A percentile compares a stretch with the other conserved stretches of the same genome.
phyloP scores from a whole-genome alignment of 2,329 filamentous ascomycete species.

The Helminthosporium solani region DNA sequence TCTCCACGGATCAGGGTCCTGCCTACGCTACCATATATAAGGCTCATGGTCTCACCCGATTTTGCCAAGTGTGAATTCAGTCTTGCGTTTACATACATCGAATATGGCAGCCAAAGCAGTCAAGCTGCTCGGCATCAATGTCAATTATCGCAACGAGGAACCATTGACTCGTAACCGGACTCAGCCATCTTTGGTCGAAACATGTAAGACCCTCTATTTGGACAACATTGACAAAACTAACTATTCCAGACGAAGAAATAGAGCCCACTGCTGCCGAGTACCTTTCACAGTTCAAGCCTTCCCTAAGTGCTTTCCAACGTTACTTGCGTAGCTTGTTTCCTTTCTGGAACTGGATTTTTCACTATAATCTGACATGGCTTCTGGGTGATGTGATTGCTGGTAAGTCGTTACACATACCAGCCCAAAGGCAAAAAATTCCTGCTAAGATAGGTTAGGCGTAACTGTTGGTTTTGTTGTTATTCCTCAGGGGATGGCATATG shows the following conservation, averaged over 20 bases:
- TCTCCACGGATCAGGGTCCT: conserved; percentile 11
- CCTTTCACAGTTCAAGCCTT: conserved; percentile 65
- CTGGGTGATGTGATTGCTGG: conserved; percentile 85
- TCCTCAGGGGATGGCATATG: conserved; percentile 97
- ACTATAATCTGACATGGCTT: conserved; percentile 90
- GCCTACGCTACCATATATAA: conserved; percentile 13
- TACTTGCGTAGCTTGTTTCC: conserved; percentile 80
- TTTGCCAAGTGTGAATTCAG: background rate
- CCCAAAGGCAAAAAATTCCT: background rate
- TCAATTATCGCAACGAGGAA: conserved; percentile 68
- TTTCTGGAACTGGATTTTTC: conserved; percentile 81
- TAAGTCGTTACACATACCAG: conserved; percentile 41
- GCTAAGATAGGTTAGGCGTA: conserved; percentile 50
- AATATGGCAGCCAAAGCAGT: conserved; percentile 53
- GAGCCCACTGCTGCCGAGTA: conserved; percentile 75
- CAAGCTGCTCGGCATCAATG: conserved; percentile 78
- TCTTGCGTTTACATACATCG: conserved; percentile 3
- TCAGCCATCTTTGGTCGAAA: conserved; percentile 67
- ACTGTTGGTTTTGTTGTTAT: conserved; percentile 80
- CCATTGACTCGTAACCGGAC: conserved; percentile 46
- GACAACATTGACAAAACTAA: conserved; percentile 44
- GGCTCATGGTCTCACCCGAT: conserved; percentile 11
- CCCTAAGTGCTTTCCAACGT: conserved; percentile 50
- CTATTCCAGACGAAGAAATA: conserved; percentile 74
- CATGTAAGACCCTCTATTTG: conserved; percentile 20